These are phyloP conservation scores for Penicillium ucsense DNA, from an alignment of 495 filamentous ascomycete genomes.

Conservation along the genomic window DNA sequence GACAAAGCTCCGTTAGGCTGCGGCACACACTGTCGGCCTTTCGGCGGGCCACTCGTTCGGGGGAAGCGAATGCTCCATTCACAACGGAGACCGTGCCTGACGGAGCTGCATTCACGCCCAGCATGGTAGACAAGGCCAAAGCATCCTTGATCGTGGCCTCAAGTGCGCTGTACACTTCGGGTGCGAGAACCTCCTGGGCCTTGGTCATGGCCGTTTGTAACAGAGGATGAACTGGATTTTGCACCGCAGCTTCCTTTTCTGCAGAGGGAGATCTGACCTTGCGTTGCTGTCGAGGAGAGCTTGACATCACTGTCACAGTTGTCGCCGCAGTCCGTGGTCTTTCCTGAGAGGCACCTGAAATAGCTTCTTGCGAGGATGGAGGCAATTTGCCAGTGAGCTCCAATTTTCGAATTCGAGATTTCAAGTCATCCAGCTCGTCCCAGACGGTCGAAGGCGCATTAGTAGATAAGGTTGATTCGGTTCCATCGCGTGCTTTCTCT, in stretches of 20 bases:
- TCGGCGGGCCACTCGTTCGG: slow-evolving; percentile 73
- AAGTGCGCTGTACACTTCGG: slow-evolving; percentile 69
- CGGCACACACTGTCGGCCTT: slow-evolving; percentile 92
- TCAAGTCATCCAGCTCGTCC: slow-evolving; percentile 95
- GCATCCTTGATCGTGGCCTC: slow-evolving; percentile 79
- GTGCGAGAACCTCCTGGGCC: slow-evolving; percentile 52
- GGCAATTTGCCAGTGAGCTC: slow-evolving; percentile 84
- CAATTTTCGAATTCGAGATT: slow-evolving; percentile 85
- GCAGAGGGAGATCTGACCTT: slow-evolving; percentile 44
- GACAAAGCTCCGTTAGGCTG: slow-evolving; percentile 82
- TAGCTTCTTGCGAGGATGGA: slow-evolving; percentile 65
- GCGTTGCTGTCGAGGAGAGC: slow-evolving; percentile 63
- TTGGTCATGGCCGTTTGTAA: slow-evolving; percentile 74
- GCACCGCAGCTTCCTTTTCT: slow-evolving; percentile 24
- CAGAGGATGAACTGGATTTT: slow-evolving; percentile 57
- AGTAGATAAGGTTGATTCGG: slow-evolving; percentile 76
- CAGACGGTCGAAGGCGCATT: slow-evolving; percentile 88
- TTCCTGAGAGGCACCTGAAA: slow-evolving; percentile 66
- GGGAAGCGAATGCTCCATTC: slow-evolving; percentile 37
- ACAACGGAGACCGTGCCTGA: slow-evolving; percentile 50
- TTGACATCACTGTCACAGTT: slow-evolving; percentile 84
- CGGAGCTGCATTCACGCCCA: slow-evolving; percentile 59
- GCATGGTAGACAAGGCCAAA: slow-evolving; percentile 59
- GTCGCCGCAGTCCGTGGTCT: slow-evolving; percentile 86
- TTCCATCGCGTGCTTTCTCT: slow-evolving; percentile 51